A percentile compares a stretch with the other conserved stretches of the same genome.
These are phyloP conservation scores for Mrakia frigida DNA, from an alignment of 768 basidiomycete species.

Conservation along the genomic window DNA sequence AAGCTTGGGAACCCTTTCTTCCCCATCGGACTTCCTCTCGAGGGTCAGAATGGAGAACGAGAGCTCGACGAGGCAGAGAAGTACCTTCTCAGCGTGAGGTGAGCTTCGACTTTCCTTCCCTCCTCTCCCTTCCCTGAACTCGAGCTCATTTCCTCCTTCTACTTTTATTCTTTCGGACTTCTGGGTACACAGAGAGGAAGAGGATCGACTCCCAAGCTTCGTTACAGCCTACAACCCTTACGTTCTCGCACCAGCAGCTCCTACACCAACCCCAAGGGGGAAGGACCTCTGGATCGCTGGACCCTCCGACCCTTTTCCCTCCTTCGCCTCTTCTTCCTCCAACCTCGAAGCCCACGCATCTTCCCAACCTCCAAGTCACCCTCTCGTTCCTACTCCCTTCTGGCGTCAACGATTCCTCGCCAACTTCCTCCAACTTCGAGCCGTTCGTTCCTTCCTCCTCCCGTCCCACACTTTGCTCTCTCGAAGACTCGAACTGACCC, in stretches of 20 bases:
- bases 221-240: slow-evolving; percentile 1
- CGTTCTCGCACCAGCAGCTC: background rate
- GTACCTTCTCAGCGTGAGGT: slow-evolving; percentile 9
- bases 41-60: slow-evolving; percentile 1
- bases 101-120: background rate
- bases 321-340: background rate
- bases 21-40: background rate
- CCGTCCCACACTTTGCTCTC: background rate
- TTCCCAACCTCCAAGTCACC: background rate
- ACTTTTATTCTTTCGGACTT: background rate
- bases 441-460: background rate
- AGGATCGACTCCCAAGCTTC: background rate
- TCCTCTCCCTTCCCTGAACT: background rate
- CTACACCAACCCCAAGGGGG: background rate
- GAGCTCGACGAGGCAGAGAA: slow-evolving; percentile 8
- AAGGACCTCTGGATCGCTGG: background rate
- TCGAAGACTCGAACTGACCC: background rate
- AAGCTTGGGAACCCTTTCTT: background rate
- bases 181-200: background rate
- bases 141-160: background rate
- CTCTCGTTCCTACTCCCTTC: background rate
- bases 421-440: slow-evolving; percentile 8
- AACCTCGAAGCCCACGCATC: background rate
- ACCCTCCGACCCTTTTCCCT: slow-evolving; percentile 5
- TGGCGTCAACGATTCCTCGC: slow-evolving; percentile 14